Conservation (phyloP, 2,329 filamentous ascomycete species). For the Beauveria scarabaeidicola region DNA sequence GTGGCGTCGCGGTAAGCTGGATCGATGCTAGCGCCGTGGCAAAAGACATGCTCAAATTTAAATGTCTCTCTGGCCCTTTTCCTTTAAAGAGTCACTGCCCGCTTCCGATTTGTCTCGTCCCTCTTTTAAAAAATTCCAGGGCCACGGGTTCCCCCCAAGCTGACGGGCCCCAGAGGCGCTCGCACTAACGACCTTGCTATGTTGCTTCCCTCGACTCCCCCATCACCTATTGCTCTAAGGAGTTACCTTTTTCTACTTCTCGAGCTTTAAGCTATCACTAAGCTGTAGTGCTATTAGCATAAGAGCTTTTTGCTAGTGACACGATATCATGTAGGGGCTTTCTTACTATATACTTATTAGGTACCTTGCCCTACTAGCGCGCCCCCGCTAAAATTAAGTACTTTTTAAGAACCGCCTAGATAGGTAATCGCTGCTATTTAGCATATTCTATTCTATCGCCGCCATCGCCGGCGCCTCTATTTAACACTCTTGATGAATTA, state of each 20-base stretch:
- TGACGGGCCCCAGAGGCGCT: not conserved
- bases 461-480: too few relatives aligned
- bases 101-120: conserved; percentile 5
- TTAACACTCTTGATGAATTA: too few relatives aligned
- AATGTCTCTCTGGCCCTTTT: conserved; percentile 2
- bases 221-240: not conserved
- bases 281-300: too few relatives aligned
- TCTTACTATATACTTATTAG: too few relatives aligned
- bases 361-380: too few relatives aligned
- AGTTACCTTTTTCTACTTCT: not conserved
- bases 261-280: conserved; percentile 5
- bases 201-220: conserved; percentile 11
- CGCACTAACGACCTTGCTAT: conserved; percentile 1
- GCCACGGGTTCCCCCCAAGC: not conserved
- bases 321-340: too few relatives aligned
- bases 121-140: conserved; percentile 1
- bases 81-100: not conserved
- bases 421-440: too few relatives aligned
- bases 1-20: conserved; percentile 2
- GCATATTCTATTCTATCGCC: too few relatives aligned
- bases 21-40: conserved; percentile 2
- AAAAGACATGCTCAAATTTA: conserved; percentile 2
- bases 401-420: not conserved
- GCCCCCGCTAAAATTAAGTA: too few relatives aligned
- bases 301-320: too few relatives aligned